Evolutionary conservation across 805 yeast genomes (phyloP).

Genomic region (Crinitomyces ghanaensis): DNA sequence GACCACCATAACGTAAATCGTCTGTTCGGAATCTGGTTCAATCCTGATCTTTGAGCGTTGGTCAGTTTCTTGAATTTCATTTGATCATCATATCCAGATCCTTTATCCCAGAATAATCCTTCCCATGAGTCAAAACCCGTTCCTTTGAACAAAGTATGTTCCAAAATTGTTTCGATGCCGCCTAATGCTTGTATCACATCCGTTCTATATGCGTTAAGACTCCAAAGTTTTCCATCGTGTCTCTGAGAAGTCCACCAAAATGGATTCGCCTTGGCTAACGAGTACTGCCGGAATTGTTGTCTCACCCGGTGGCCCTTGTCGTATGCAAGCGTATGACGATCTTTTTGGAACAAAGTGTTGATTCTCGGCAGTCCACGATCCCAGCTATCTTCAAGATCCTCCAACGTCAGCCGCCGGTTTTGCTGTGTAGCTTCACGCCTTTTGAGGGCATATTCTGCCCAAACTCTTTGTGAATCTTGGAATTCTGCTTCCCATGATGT

Average conservation of each 20-base stretch:
- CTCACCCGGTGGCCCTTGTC: constrained; percentile 89
- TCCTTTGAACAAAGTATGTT: constrained; percentile 89
- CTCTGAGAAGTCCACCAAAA: constrained; percentile 94
- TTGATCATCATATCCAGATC: constrained; percentile 93
- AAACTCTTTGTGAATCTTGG: constrained; percentile 84
- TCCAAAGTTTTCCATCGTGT: constrained; percentile 96
- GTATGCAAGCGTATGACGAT: constrained; percentile 85
- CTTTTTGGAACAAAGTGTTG: constrained; percentile 89
- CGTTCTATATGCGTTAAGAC: constrained; percentile 78
- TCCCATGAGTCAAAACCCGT: constrained; percentile 99
- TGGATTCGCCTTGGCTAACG: constrained; percentile 65
- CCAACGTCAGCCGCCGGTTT: constrained; percentile 77
- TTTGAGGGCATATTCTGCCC: constrained; percentile 94
- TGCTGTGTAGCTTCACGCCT: constrained; percentile 78
- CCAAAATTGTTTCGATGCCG: constrained; percentile 91
- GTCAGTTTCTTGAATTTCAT: constrained; percentile 90
- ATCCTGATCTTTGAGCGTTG: constrained; percentile 94
- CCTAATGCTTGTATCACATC: constrained; percentile 97
- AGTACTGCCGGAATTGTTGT: constrained; percentile 62
- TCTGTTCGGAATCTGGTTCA: constrained; percentile 95
- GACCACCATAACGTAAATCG: constrained; percentile 99
- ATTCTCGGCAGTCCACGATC: constrained; percentile 95
- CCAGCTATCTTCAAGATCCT: constrained; percentile 91
- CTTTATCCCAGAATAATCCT: constrained; percentile 97
- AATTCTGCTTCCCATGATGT: constrained; percentile 97